These are phyloP conservation scores for Mycena pura DNA, from an alignment of 768 basidiomycete species.

Conservation along the genomic window DNA sequence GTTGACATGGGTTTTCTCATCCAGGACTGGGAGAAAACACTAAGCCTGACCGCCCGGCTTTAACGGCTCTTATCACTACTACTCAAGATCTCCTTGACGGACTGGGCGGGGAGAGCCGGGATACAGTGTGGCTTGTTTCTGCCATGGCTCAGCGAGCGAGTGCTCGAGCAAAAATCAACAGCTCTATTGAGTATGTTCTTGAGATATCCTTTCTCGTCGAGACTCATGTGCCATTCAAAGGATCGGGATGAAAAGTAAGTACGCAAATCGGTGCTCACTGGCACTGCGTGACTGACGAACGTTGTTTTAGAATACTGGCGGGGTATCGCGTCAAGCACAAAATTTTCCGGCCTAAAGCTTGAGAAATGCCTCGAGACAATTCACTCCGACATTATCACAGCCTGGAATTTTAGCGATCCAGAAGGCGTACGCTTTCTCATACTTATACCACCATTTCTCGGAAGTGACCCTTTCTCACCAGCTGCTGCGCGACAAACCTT, in stretches of 20 bases:
- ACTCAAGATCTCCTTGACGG: not conserved
- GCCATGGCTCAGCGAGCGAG: not conserved
- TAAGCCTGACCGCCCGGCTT: not conserved
- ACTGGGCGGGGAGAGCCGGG: not conserved
- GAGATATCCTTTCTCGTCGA: not conserved
- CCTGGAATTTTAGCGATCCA: not conserved
- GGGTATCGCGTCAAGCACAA: not conserved
- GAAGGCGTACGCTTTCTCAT: not conserved
- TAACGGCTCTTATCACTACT: not conserved
- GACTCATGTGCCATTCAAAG: not conserved
- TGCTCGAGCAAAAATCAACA: not conserved
- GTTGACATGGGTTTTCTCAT: too few relatives aligned
- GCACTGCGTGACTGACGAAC: not conserved
- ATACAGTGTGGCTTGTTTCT: not conserved
- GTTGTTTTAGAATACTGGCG: not conserved
- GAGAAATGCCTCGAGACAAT: not conserved
- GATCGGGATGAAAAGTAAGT: not conserved
- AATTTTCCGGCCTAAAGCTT: not conserved
- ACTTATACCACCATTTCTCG: not conserved
- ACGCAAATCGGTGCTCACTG: not conserved
- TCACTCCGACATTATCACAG: not conserved
- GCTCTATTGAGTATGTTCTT: not conserved
- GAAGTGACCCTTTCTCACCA: not conserved
- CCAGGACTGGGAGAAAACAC: too few relatives aligned
- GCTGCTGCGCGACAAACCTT: not conserved